Conservation (phyloP, 2,329 filamentous ascomycete species). For the Biscogniauxia sp. region DNA sequence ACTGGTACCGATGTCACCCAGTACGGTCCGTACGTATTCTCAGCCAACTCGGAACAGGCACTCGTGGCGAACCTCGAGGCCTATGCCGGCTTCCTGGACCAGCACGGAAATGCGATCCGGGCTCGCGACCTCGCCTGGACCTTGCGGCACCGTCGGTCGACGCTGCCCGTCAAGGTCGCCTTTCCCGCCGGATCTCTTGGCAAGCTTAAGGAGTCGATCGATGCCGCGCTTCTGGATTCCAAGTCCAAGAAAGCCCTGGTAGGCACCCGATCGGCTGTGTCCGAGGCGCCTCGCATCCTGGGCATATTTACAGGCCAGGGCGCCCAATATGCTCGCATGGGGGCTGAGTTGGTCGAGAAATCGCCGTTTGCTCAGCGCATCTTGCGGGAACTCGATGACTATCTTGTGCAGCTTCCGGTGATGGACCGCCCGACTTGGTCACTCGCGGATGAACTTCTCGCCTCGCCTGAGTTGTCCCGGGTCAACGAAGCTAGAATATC, state of each 20-base stretch:
- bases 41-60: constrained; percentile 11
- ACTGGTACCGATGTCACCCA: background rate
- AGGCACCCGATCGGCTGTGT: too few relatives aligned
- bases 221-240: too few relatives aligned
- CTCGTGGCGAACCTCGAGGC: background rate
- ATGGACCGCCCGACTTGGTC: constrained; percentile 29
- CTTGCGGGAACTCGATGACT: constrained; percentile 7
- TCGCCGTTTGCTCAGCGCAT: background rate
- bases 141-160: too few relatives aligned
- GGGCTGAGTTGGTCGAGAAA: constrained; percentile 14
- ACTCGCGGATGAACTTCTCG: constrained; percentile 12
- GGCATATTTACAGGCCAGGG: constrained; percentile 29
- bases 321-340: constrained; percentile 31
- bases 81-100: background rate
- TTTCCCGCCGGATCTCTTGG: too few relatives aligned
- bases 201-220: too few relatives aligned
- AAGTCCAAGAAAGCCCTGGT: too few relatives aligned
- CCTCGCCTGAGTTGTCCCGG: constrained; percentile 23
- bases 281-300: constrained; percentile 11
- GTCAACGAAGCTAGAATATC: constrained; percentile 24
- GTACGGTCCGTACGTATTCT: constrained; percentile 16
- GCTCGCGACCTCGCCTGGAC: constrained; percentile 6
- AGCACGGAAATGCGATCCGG: background rate
- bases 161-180: too few relatives aligned
- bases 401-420: constrained; percentile 14